phyloP scores from a whole-genome alignment of 2,329 filamentous ascomycete genomes.

The Anisogramma anomala region DNA sequence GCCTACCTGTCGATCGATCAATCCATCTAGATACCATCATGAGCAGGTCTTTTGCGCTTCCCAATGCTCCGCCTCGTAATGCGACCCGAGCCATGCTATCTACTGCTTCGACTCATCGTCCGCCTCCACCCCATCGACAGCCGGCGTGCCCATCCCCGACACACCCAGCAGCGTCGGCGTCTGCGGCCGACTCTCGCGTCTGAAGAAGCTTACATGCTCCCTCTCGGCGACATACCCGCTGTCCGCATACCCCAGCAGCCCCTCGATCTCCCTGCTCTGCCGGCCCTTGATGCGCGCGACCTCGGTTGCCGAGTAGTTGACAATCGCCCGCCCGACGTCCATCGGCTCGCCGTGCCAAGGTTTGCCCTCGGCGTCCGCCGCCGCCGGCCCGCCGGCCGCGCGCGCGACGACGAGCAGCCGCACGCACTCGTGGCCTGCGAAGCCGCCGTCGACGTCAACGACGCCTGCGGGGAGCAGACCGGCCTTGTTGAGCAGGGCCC shows the following conservation, averaged over 20 bases:
- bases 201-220: conserved; percentile 74
- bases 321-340: conserved; percentile 79
- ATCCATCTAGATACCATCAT: conserved; percentile 6
- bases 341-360: conserved; percentile 39
- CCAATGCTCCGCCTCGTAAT: not conserved
- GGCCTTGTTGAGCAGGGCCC: conserved; percentile 70
- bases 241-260: conserved; percentile 78
- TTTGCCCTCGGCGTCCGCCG: conserved; percentile 27
- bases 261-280: conserved; percentile 69
- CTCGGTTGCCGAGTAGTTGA: conserved; percentile 85
- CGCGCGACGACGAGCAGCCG: conserved; percentile 69
- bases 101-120: conserved; percentile 16
- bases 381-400: conserved; percentile 25
- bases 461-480: conserved; percentile 86
- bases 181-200: conserved; percentile 39
- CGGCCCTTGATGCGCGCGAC: conserved; percentile 75
- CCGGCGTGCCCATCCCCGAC: conserved; percentile 9
- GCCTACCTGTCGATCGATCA: not conserved
- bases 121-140: conserved; percentile 16
- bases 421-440: conserved; percentile 87
- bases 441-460: conserved; percentile 76
- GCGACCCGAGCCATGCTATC: not conserved
- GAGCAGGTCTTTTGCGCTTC: not conserved
- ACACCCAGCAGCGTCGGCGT: conserved; percentile 29
- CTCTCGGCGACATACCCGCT: conserved; percentile 86